Conservation (phyloP, 2,329 filamentous ascomycete genomes). For the Dryadomyces quercus-mongolicae region DNA sequence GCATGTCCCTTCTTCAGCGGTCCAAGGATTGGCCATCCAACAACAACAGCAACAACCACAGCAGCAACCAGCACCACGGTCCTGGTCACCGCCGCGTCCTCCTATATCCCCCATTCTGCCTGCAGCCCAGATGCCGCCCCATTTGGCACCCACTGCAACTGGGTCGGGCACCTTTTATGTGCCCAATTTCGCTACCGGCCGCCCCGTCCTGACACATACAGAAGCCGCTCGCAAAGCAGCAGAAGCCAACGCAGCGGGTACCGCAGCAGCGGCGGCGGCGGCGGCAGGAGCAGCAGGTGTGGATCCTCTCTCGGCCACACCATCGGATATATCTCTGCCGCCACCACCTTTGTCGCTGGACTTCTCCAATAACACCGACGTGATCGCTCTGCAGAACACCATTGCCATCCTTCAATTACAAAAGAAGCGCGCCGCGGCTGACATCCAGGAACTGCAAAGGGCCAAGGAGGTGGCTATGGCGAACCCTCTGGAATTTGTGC, state of each 20-base stretch:
- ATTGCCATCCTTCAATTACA: slow-evolving; percentile 83
- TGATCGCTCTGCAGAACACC: slow-evolving; percentile 72
- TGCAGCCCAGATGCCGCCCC: slow-evolving; percentile 17
- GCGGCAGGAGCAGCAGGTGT: not conserved
- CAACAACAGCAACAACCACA: slow-evolving; percentile 2
- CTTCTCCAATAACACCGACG: slow-evolving; percentile 65
- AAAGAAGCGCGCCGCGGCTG: slow-evolving; percentile 61
- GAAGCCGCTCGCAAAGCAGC: slow-evolving; percentile 7
- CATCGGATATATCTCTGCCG: slow-evolving; percentile 17
- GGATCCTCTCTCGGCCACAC: not conserved
- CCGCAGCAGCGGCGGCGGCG: not conserved
- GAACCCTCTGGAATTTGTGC: slow-evolving; percentile 60
- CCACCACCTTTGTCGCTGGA: slow-evolving; percentile 41
- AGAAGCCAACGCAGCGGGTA: not conserved
- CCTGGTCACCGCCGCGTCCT: slow-evolving; percentile 34
- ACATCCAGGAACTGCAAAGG: slow-evolving; percentile 57
- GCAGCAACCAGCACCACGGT: slow-evolving; percentile 14
- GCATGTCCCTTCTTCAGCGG: not conserved
- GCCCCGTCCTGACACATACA: slow-evolving; percentile 9
- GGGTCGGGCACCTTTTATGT: slow-evolving; percentile 12
- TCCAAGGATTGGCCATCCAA: not conserved
- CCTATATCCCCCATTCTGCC: slow-evolving; percentile 45
- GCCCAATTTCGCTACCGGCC: slow-evolving; percentile 10
- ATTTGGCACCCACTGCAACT: slow-evolving; percentile 22
- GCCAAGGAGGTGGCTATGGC: slow-evolving; percentile 59